Evolutionary conservation across 106 monocot genomes (phyloP).

Genomic region (Narthecium ossifragum): DNA sequence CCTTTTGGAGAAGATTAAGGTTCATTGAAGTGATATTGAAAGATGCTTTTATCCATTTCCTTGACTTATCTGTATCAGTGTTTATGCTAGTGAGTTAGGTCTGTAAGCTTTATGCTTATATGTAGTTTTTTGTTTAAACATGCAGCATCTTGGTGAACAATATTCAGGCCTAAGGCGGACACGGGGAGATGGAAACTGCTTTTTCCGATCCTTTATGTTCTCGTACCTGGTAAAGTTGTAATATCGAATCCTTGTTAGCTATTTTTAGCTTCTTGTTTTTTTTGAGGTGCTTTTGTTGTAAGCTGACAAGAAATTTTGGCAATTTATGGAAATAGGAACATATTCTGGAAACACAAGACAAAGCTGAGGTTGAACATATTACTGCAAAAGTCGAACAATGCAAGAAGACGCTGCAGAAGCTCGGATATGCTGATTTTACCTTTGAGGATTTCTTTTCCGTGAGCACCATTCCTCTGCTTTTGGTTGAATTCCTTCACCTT

Average conservation of each 20-base stretch:
- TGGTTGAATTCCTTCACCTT: no score
- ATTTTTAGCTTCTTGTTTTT: neutral
- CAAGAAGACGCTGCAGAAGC: conserved; percentile 63
- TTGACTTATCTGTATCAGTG: neutral
- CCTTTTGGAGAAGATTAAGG: conserved; percentile 93
- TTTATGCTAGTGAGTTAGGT: no score
- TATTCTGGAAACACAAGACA: conserved; percentile 83
- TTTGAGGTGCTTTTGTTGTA: neutral
- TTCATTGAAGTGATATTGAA: conserved; percentile 12
- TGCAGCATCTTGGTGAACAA: conserved; percentile 81
- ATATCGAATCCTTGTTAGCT: neutral
- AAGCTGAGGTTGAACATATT: conserved; percentile 59
- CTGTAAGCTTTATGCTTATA: no score
- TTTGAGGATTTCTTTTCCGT: conserved; percentile 96
- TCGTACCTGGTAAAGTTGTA: conserved; percentile 84
- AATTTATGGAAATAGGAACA: conserved; percentile 52
- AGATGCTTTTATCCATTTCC: neutral
- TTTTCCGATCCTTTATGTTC: conserved; percentile 96
- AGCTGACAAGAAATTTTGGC: conserved; percentile 6
- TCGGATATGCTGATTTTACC: conserved; percentile 97
- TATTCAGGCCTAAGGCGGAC: conserved; percentile 78
- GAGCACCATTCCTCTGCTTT: conserved; percentile 21
- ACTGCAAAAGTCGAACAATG: conserved; percentile 57
- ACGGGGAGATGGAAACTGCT: conserved; percentile 95
- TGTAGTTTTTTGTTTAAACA: no score